A percentile compares a stretch with the other conserved stretches of the same genome.
Evolutionary conservation across 306 rosid genomes (phyloP).

Genomic region (Vicia sativa): DNA sequence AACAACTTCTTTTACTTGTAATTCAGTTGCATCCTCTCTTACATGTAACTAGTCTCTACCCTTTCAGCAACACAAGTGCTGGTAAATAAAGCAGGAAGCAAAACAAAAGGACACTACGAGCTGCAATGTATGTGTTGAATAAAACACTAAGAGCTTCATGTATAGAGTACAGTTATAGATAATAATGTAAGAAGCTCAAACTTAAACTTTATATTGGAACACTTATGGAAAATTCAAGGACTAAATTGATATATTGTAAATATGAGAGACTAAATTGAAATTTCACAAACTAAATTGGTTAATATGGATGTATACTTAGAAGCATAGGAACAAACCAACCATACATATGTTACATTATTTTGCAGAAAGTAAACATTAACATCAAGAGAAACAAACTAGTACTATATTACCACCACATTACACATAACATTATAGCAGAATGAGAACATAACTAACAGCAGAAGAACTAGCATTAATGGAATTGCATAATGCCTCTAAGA

Average conservation of each 20-base stretch:
- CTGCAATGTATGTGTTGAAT: conserved; percentile 1
- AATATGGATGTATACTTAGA: too few species aligned
- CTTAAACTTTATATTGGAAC: too few species aligned
- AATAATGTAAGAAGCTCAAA: too few species aligned
- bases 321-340: background rate
- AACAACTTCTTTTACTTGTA: conserved; percentile 6
- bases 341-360: background rate
- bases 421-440: background rate
- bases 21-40: conserved; percentile 10
- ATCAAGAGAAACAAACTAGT: background rate
- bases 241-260: too few species aligned
- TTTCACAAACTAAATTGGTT: too few species aligned
- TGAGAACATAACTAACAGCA: background rate
- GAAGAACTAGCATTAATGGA: background rate
- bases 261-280: too few species aligned
- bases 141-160: background rate
- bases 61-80: background rate
- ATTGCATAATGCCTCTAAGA: background rate
- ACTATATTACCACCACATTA: background rate
- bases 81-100: background rate
- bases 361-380: too few species aligned
- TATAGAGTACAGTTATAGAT: too few species aligned
- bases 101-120: background rate
- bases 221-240: too few species aligned
- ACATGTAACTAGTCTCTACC: background rate